These are phyloP conservation scores for Pulveroboletus sp. DNA, from an alignment of 768 basidiomycete genomes.

Conservation along the genomic window DNA sequence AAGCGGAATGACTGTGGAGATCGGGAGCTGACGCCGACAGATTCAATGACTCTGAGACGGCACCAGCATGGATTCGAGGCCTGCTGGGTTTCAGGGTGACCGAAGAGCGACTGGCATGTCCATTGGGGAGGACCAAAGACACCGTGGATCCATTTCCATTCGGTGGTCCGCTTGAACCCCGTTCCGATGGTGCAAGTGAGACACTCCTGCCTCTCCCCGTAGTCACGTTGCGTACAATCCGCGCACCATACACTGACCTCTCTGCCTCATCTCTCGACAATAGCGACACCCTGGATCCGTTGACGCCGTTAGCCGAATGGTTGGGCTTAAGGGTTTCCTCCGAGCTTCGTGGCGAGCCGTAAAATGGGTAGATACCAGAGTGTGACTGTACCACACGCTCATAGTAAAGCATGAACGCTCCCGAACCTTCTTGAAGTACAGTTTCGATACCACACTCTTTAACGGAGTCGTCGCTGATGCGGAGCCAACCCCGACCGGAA, in stretches of 20 bases:
- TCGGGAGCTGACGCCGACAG: constrained; percentile 28
- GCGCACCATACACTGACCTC: constrained; percentile 36
- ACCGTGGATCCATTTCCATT: constrained; percentile 10
- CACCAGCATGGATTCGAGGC: constrained; percentile 9
- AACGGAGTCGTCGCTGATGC: constrained; percentile 85
- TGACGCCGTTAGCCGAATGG: constrained; percentile 32
- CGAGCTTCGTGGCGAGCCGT: constrained; percentile 45
- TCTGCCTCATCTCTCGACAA: constrained; percentile 23
- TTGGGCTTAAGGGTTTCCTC: constrained; percentile 67
- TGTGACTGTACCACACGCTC: constrained; percentile 58
- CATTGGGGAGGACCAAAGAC: constrained; percentile 21
- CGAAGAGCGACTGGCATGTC: constrained; percentile 18
- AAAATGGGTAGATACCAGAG: constrained; percentile 32
- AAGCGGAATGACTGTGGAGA: constrained; percentile 14
- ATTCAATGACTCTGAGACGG: constrained; percentile 7
- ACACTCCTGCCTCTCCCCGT: constrained; percentile 43
- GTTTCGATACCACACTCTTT: constrained; percentile 70
- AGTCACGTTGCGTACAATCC: constrained; percentile 57
- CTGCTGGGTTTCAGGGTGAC: constrained; percentile 20
- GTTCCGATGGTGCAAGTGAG: constrained; percentile 33
- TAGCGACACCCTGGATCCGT: constrained; percentile 49
- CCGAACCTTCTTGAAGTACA: constrained; percentile 71
- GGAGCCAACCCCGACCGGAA: constrained; percentile 75
- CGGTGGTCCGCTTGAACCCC: constrained; percentile 16
- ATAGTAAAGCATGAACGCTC: constrained; percentile 92